A percentile compares a stretch with the other conserved stretches of the same genome.
phyloP scores from a whole-genome alignment of 208 protist genomes.

The Trypanosoma melophagium region DNA sequence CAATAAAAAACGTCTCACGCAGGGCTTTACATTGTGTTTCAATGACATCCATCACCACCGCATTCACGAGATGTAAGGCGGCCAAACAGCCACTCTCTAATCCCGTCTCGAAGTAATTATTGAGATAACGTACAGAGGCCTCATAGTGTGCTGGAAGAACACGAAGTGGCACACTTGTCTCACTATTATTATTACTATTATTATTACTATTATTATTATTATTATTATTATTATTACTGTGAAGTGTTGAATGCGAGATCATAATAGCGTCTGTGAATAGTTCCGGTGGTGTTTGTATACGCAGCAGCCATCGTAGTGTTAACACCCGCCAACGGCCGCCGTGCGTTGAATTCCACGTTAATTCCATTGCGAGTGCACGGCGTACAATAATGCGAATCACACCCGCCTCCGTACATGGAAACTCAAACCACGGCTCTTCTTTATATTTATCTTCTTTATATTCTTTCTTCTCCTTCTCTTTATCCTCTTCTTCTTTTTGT shows the following conservation, averaged over 20 bases:
- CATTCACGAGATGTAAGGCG: slow-evolving; percentile 55
- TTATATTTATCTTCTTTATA: not conserved
- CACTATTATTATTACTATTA: not conserved
- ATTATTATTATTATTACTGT: too few relatives aligned
- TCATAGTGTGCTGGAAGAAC: slow-evolving; percentile 41
- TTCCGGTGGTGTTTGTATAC: slow-evolving; percentile 17
- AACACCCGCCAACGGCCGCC: slow-evolving; percentile 44
- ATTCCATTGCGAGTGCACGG: slow-evolving; percentile 51
- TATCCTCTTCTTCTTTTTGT: not conserved
- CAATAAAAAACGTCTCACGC: slow-evolving; percentile 47
- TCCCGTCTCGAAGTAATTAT: slow-evolving; percentile 47
- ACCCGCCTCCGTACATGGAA: slow-evolving; percentile 32
- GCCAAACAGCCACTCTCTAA: slow-evolving; percentile 56
- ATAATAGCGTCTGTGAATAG: not conserved
- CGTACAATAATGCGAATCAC: slow-evolving; percentile 59
- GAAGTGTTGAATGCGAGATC: too few relatives aligned
- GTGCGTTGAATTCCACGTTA: slow-evolving; percentile 54
- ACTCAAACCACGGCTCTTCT: slow-evolving; percentile 31
- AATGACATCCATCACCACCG: slow-evolving; percentile 63
- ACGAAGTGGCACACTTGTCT: slow-evolving; percentile 3
- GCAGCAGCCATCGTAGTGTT: slow-evolving; percentile 51
- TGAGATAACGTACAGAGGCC: slow-evolving; percentile 46
- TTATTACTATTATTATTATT: not conserved
- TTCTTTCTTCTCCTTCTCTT: not conserved
- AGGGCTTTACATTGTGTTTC: slow-evolving; percentile 44